Base-by-base conservation (phyloP, 495 filamentous ascomycete species). In the Hyphodiscus hymeniophilus region DNA sequence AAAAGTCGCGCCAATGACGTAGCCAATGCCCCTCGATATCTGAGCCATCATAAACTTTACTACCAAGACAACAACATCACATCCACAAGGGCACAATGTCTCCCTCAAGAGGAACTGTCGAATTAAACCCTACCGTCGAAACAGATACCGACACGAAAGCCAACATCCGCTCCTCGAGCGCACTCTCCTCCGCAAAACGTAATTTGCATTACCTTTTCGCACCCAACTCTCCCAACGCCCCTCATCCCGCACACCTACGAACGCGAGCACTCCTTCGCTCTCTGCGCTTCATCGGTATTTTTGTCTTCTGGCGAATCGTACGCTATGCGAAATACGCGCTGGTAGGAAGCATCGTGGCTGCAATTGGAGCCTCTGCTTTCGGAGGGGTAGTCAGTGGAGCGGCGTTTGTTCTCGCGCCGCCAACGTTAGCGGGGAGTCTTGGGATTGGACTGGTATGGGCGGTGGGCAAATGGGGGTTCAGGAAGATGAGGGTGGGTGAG, bases 271-370 rank as follows among this genome's bases (percentile, higher is more conserved):
- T 67, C 24, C 60, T 67, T 3, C 63, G 63, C 48, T 60, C 56
- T 18, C 34, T 60, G 0, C 64, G 55, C 38, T 65, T 67, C 54
- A 45, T 62, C 23, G n/a, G n/a, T n/a, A n/a, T n/a, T n/a, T n/a
- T n/a, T n/a, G n/a, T n/a, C n/a, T 67, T 67, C 61, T 67, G 64
- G 64, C 54, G 60, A 8, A 48, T 67, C 0, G 60, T 66, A 3
- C 56, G 64, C 17, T 67, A 64, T 48, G 64, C 64, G 7, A 66
- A 63, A 48, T 67, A 67, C 42, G 64, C 62, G 8, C 12, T 56
- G 0, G 50, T 56, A 10, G 57, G 57, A 0, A 24, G 33, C 12
- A 48, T 57, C 21, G 58, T 66, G 6, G 63, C 61, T 6, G 60
- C 64, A 7, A 33, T 60, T 15, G 52, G 55, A 5, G 64, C 63